Evolutionary conservation across 306 rosid species (phyloP).

Genomic region (Lotus japonicus): DNA sequence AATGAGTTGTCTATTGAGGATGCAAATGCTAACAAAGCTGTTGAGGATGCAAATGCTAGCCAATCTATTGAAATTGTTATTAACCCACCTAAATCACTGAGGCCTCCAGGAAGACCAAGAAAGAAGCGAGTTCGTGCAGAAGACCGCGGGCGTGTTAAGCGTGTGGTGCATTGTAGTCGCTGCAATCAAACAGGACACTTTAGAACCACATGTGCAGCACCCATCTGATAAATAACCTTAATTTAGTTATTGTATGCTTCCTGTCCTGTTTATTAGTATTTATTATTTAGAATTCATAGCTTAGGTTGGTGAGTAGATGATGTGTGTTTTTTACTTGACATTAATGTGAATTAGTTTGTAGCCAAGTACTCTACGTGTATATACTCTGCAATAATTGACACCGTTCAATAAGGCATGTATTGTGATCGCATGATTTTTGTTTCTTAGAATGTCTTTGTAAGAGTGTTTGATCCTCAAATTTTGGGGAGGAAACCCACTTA

Average conservation of each 20-base stretch:
- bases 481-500: background rate
- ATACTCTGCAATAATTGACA: slow-evolving; percentile 16
- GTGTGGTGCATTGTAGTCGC: slow-evolving; percentile 85
- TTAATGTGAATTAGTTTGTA: slow-evolving; percentile 31
- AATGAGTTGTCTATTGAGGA: slow-evolving; percentile 47
- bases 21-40: slow-evolving; percentile 32
- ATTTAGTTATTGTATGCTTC: slow-evolving; percentile 6
- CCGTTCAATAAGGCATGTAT: background rate
- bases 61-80: slow-evolving; percentile 36
- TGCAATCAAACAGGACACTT: slow-evolving; percentile 87
- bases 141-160: slow-evolving; percentile 72
- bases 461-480: background rate
- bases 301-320: slow-evolving; percentile 34
- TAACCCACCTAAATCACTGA: slow-evolving; percentile 67
- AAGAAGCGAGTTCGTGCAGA: slow-evolving; percentile 76
- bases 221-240: slow-evolving; percentile 30
- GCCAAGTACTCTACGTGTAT: slow-evolving; percentile 25
- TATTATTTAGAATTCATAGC: slow-evolving; percentile 26
- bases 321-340: slow-evolving; percentile 22
- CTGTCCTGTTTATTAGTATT: slow-evolving; percentile 10
- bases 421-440: background rate
- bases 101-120: slow-evolving; percentile 78
- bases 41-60: slow-evolving; percentile 39
- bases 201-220: slow-evolving; percentile 81
- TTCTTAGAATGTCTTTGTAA: background rate